A percentile compares a stretch with the other conserved stretches of the same genome.
These are phyloP conservation scores for Beauveria caledonica DNA, from an alignment of 2,329 filamentous ascomycete genomes.

Conservation along the genomic window DNA sequence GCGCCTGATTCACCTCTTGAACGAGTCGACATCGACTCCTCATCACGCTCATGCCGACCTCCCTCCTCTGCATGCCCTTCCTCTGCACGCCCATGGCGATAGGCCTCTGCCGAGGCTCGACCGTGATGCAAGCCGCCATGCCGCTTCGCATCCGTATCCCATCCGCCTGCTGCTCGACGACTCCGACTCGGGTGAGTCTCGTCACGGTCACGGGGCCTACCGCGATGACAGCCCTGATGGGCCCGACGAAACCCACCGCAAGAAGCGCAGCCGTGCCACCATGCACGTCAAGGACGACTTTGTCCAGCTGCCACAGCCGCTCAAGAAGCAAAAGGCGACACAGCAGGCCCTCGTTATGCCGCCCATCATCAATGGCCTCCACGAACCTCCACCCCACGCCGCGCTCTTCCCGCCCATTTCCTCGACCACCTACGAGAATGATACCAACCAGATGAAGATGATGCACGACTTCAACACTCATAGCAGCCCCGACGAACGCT, in stretches of 20 bases:
- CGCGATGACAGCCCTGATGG: slow-evolving; percentile 36
- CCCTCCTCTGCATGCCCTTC: slow-evolving; percentile 43
- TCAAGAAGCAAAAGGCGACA: slow-evolving; percentile 55
- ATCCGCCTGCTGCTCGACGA: slow-evolving; percentile 35
- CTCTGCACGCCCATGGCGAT: slow-evolving; percentile 35
- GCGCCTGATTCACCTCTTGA: slow-evolving; percentile 56
- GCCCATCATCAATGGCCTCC: slow-evolving; percentile 57
- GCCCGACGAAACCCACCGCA: slow-evolving; percentile 38
- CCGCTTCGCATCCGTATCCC: slow-evolving; percentile 24
- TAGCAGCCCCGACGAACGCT: slow-evolving; percentile 20
- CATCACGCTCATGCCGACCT: slow-evolving; percentile 43
- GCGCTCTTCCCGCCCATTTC: slow-evolving; percentile 57
- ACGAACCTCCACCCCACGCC: slow-evolving; percentile 52
- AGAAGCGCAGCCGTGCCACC: slow-evolving; percentile 42
- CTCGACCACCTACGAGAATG: slow-evolving; percentile 45
- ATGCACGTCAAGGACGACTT: slow-evolving; percentile 50
- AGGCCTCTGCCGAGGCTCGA: slow-evolving; percentile 46
- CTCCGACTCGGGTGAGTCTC: slow-evolving; percentile 28
- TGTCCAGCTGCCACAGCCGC: slow-evolving; percentile 54
- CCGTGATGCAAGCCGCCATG: slow-evolving; percentile 31
- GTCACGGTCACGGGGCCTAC: slow-evolving; percentile 36
- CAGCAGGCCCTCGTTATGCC: slow-evolving; percentile 48
- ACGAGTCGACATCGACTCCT: slow-evolving; percentile 41
- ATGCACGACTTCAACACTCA: slow-evolving; percentile 33
- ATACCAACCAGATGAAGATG: slow-evolving; percentile 32